Evolutionary conservation across 2,329 filamentous ascomycete genomes (phyloP).

Genomic region (Beauveria caledonica): DNA sequence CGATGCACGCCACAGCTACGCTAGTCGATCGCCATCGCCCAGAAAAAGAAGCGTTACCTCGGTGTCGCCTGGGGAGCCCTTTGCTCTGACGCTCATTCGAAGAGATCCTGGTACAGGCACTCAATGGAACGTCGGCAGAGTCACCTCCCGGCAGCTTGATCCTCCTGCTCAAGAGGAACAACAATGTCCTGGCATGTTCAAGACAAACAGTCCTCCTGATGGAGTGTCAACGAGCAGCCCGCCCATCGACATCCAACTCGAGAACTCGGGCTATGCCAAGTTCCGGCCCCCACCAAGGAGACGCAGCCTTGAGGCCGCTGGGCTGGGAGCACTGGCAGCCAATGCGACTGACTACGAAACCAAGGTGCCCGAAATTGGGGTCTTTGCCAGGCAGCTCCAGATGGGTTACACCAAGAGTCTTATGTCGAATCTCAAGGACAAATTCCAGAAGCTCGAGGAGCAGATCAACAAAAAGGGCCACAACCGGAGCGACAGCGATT

Average conservation of each 20-base stretch:
- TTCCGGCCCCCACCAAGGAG: slow-evolving; percentile 42
- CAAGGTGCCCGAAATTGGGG: slow-evolving; percentile 17
- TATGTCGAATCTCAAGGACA: slow-evolving; percentile 37
- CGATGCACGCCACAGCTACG: background rate
- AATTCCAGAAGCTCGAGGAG: slow-evolving; percentile 31
- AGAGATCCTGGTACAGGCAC: slow-evolving; percentile 59
- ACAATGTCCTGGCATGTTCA: background rate
- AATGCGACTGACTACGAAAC: slow-evolving; percentile 5
- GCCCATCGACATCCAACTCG: slow-evolving; percentile 43
- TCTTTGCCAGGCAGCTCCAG: slow-evolving; percentile 46
- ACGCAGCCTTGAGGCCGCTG: slow-evolving; percentile 25
- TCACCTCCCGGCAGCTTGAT: slow-evolving; percentile 47
- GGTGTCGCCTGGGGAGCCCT: slow-evolving; percentile 32
- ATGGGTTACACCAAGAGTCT: slow-evolving; percentile 50
- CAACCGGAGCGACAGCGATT: slow-evolving; percentile 22
- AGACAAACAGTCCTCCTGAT: slow-evolving; percentile 13
- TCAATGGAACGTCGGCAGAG: slow-evolving; percentile 69
- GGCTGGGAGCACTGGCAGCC: slow-evolving; percentile 10
- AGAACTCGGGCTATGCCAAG: slow-evolving; percentile 49
- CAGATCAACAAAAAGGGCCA: slow-evolving; percentile 20
- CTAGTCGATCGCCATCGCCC: slow-evolving; percentile 30
- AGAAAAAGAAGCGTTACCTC: slow-evolving; percentile 22
- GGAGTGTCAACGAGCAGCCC: slow-evolving; percentile 22
- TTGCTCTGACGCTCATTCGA: slow-evolving; percentile 59
- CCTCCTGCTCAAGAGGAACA: background rate